phyloP scores from a whole-genome alignment of 148 eudicot genomes.

The Rhododendron griersonianum region DNA sequence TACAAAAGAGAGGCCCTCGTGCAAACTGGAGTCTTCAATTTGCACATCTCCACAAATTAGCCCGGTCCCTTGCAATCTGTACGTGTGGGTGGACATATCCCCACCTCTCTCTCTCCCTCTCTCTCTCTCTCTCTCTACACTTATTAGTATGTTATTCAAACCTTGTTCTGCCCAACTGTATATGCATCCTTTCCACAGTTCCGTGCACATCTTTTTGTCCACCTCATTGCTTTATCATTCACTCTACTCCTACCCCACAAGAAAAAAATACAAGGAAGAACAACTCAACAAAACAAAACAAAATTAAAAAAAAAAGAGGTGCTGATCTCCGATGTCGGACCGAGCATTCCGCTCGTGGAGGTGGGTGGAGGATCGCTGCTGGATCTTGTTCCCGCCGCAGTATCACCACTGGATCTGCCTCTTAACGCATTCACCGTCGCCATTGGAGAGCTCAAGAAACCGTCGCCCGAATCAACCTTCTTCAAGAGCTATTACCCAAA shows the following conservation, averaged over 20 bases:
- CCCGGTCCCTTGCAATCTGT: slow-evolving; percentile 3
- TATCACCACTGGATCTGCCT: too few relatives aligned
- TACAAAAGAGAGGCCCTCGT: slow-evolving; percentile 16
- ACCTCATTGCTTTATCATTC: slow-evolving; percentile 17
- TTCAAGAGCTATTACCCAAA: too few relatives aligned
- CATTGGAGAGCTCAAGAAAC: too few relatives aligned
- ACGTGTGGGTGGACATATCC: slow-evolving; percentile 24
- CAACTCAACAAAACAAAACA: too few relatives aligned
- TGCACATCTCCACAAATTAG: slow-evolving; percentile 6
- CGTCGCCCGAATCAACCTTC: too few relatives aligned
- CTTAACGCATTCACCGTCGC: too few relatives aligned
- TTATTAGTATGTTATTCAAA: not conserved
- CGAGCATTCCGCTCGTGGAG: too few relatives aligned
- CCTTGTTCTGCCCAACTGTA: slow-evolving; percentile 10
- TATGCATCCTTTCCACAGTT: slow-evolving; percentile 7
- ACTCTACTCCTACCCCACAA: slow-evolving; percentile 12
- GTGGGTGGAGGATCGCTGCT: too few relatives aligned
- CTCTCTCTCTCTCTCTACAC: not conserved
- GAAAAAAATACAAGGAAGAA: too few relatives aligned
- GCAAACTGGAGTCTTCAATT: slow-evolving; percentile 4
- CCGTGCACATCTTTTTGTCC: slow-evolving; percentile 29
- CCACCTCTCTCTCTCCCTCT: not conserved
- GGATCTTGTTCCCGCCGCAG: too few relatives aligned
- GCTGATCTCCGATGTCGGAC: too few relatives aligned
- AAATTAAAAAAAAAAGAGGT: too few relatives aligned